A percentile compares a stretch with the other conserved stretches of the same genome.
phyloP scores from a whole-genome alignment of 2,329 filamentous ascomycete genomes.

The Apiospora koreana region DNA sequence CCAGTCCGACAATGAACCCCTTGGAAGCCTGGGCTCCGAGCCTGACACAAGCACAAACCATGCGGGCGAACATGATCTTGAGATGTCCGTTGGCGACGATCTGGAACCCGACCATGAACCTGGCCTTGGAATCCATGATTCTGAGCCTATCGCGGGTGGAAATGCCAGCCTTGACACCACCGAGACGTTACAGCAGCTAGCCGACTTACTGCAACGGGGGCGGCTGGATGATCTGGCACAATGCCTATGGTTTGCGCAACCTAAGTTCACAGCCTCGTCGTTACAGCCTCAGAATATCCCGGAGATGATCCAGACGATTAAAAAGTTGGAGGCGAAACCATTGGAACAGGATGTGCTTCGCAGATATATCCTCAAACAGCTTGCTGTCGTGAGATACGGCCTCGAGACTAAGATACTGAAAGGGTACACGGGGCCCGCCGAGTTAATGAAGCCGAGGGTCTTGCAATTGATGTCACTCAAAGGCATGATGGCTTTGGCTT shows the following conservation, averaged over 20 bases:
- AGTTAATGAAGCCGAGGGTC: neutral
- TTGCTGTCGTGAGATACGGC: neutral
- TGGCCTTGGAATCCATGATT: neutral
- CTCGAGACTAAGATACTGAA: neutral
- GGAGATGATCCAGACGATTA: neutral
- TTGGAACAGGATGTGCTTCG: neutral
- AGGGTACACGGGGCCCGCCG: neutral
- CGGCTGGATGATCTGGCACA: neutral
- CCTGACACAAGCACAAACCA: neutral
- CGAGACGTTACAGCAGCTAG: neutral
- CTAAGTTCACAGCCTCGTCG: neutral
- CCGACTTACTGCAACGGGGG: neutral
- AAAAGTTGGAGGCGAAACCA: neutral
- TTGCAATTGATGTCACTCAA: neutral
- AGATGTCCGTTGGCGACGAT: neutral
- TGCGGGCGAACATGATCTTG: neutral
- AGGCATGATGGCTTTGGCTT: neutral
- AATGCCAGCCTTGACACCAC: no score
- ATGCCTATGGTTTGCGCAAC: neutral
- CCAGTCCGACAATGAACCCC: neutral
- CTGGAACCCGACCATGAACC: neutral
- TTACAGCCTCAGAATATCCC: neutral
- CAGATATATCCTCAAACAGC: constrained; percentile 2
- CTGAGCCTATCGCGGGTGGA: no score
- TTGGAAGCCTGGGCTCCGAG: neutral